These are phyloP conservation scores for Volvox reticuliferus DNA, from an alignment of 139 green algal genomes.

Conservation along the genomic window DNA sequence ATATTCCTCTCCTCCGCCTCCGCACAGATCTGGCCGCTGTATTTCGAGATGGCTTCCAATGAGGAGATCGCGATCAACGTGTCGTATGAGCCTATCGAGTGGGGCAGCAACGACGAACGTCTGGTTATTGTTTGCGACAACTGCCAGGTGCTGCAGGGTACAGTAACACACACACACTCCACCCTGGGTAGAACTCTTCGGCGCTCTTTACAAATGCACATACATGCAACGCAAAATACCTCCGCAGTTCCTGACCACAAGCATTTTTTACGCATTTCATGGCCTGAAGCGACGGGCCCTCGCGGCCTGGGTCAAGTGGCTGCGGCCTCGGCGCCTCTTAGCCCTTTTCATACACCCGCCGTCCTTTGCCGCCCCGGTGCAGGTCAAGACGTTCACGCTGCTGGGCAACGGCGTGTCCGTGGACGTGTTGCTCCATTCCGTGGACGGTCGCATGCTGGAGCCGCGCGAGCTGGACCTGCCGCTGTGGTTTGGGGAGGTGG, in stretches of 20 bases:
- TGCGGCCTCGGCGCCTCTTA: too few relatives aligned
- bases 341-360: too few relatives aligned
- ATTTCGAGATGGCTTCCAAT: constrained; percentile 51
- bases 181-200: too few relatives aligned
- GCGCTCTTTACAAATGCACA: too few relatives aligned
- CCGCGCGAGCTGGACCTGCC: constrained; percentile 52
- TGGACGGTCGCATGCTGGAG: constrained; percentile 60
- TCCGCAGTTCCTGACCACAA: too few relatives aligned
- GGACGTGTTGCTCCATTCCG: constrained; percentile 54
- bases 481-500: constrained; percentile 71
- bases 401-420: constrained; percentile 55
- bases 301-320: too few relatives aligned
- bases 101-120: constrained; percentile 45
- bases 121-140: constrained; percentile 77
- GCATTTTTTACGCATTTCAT: too few relatives aligned
- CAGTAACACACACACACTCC: too few relatives aligned
- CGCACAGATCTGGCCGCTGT: constrained; percentile 62
- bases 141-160: constrained; percentile 58
- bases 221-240: too few relatives aligned
- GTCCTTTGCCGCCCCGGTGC: neutral
- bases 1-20: neutral
- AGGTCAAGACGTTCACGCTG: constrained; percentile 60
- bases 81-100: constrained; percentile 52
- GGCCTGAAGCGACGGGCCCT: too few relatives aligned
- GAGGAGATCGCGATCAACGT: constrained; percentile 54